These are phyloP conservation scores for Penicillium janthinellum DNA, from an alignment of 2,329 filamentous ascomycete species.

Conservation along the genomic window DNA sequence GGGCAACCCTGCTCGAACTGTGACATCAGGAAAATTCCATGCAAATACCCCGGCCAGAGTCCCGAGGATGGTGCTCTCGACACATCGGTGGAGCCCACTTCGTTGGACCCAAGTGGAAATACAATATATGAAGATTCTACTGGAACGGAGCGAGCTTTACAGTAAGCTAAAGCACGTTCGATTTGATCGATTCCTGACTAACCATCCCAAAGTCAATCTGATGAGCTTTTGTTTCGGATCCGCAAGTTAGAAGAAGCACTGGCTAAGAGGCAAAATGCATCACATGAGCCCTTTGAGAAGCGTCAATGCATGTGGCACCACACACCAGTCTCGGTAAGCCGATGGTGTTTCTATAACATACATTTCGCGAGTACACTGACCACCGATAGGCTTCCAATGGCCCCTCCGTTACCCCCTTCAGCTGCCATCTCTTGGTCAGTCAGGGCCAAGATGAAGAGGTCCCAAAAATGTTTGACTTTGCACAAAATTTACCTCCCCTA, in stretches of 20 bases:
- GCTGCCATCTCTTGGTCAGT: conserved; percentile 5
- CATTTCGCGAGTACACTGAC: neutral
- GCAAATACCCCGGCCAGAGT: conserved; percentile 19
- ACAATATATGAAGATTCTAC: neutral
- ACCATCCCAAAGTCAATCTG: conserved; percentile 4
- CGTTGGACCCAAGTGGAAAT: neutral
- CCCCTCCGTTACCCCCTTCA: conserved; percentile 19
- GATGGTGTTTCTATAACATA: neutral
- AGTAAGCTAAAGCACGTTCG: conserved; percentile 3
- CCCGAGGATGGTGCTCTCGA: neutral
- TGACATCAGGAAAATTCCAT: conserved; percentile 18
- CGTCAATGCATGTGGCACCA: neutral
- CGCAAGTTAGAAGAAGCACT: conserved; percentile 16
- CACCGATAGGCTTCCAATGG: conserved; percentile 5
- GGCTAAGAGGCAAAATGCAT: neutral
- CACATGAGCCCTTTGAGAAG: neutral
- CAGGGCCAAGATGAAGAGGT: neutral
- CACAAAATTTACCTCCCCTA: conserved; percentile 18
- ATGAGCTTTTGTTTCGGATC: conserved; percentile 17
- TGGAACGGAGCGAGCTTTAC: neutral
- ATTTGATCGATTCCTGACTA: neutral
- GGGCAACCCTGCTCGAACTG: conserved; percentile 27
- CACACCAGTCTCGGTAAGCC: neutral
- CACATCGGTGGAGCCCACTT: neutral
- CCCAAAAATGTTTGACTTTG: conserved; percentile 8